These are phyloP conservation scores for Tylopilus sp. DNA, from an alignment of 768 basidiomycete genomes.

Conservation along the genomic window DNA sequence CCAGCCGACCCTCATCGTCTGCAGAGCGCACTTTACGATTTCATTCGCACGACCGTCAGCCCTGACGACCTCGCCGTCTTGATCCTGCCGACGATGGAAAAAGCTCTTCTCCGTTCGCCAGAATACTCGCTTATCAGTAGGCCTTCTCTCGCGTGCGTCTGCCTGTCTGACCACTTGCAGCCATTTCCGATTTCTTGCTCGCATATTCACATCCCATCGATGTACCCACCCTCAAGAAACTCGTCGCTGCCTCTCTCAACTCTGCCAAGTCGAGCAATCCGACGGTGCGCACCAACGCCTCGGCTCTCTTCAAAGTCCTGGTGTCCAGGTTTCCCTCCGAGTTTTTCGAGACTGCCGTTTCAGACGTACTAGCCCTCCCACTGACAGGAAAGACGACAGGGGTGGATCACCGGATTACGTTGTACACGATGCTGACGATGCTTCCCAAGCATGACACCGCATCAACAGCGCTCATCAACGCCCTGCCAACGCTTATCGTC, in stretches of 20 bases:
- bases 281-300: constrained; percentile 52
- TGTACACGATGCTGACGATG: constrained; percentile 73
- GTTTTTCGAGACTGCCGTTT: constrained; percentile 45
- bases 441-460: constrained; percentile 48
- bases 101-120: constrained; percentile 76
- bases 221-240: constrained; percentile 44
- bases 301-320: constrained; percentile 54
- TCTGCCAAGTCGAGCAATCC: constrained; percentile 74
- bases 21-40: constrained; percentile 57
- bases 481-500: constrained; percentile 42
- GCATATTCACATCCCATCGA: constrained; percentile 52
- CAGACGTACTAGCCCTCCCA: constrained; percentile 71
- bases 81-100: constrained; percentile 74
- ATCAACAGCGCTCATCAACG: constrained; percentile 42
- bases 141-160: constrained; percentile 13
- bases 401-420: constrained; percentile 75
- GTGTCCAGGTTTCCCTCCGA: constrained; percentile 33
- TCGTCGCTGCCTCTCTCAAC: constrained; percentile 59
- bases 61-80: constrained; percentile 47
- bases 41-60: constrained; percentile 52
- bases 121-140: constrained; percentile 69
- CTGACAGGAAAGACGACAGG: constrained; percentile 83
- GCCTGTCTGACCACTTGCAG: constrained; percentile 29
- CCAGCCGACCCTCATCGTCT: constrained; percentile 5
- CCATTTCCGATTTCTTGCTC: constrained; percentile 55